Evolutionary conservation across 2,329 filamentous ascomycete species (phyloP).

Genomic region (Paecilomyces formosus): DNA sequence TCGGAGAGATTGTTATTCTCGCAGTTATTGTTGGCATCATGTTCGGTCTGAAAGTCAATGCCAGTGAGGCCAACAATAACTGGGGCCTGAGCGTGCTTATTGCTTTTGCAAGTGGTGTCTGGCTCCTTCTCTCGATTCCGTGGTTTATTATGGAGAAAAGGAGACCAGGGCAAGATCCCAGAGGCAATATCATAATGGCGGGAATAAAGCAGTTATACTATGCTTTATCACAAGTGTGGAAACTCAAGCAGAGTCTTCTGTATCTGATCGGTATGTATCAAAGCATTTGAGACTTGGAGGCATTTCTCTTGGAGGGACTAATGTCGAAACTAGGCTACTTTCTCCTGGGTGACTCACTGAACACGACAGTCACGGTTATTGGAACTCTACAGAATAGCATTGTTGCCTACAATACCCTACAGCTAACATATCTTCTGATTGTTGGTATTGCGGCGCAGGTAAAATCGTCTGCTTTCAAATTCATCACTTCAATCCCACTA

Average conservation of each 20-base stretch:
- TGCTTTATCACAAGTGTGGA: conserved; percentile 54
- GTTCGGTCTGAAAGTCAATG: conserved; percentile 54
- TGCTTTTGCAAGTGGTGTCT: conserved; percentile 57
- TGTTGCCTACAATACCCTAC: conserved; percentile 57
- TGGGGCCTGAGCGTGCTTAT: conserved; percentile 60
- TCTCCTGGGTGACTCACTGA: conserved; percentile 61
- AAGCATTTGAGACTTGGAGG: background rate
- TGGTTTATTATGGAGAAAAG: conserved; percentile 62
- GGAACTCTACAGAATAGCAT: conserved; percentile 58
- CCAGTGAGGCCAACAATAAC: conserved; percentile 54
- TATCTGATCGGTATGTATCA: conserved; percentile 50
- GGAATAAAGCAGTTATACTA: conserved; percentile 56
- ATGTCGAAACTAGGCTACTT: conserved; percentile 46
- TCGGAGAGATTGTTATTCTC: conserved; percentile 55
- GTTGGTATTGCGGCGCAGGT: conserved; percentile 59
- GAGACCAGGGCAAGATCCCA: conserved; percentile 50
- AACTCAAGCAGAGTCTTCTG: conserved; percentile 57
- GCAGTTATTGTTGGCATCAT: conserved; percentile 59
- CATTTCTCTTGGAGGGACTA: background rate
- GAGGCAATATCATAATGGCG: conserved; percentile 44
- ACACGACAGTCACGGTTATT: conserved; percentile 64
- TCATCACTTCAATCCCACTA: background rate
- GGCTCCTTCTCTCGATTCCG: conserved; percentile 56
- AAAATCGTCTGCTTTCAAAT: background rate
- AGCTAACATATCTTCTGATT: conserved; percentile 59